Conservation (phyloP, 2,329 filamentous ascomycete species). For the Colletotrichum sp. region DNA sequence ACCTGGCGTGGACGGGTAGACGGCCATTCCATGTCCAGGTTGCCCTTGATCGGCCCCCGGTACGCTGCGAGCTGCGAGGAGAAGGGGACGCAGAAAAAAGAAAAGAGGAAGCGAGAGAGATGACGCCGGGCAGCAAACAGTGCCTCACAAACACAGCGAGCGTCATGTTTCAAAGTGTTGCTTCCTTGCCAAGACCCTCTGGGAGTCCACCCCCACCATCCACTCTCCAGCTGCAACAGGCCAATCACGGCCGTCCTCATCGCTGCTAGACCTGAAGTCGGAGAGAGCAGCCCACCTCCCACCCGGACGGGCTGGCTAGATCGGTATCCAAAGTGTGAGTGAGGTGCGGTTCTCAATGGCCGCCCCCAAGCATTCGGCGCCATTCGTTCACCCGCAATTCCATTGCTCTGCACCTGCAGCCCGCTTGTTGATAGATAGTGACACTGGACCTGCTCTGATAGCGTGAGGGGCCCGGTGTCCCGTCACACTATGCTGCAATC, state of each 20-base stretch:
- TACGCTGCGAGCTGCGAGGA: not conserved
- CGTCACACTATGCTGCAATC: not conserved
- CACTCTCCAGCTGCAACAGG: not conserved
- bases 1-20: not conserved
- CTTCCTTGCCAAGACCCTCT: constrained; percentile 6
- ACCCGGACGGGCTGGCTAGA: not conserved
- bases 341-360: not conserved
- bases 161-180: constrained; percentile 9
- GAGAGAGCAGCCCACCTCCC: not conserved
- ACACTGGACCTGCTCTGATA: not conserved
- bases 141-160: not conserved
- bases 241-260: not conserved
- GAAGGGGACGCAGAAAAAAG: not conserved
- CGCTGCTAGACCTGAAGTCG: not conserved
- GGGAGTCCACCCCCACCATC: constrained; percentile 17
- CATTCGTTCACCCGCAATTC: not conserved
- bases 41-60: not conserved
- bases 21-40: not conserved
- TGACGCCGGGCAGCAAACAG: not conserved
- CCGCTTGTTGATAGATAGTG: not conserved
- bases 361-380: not conserved
- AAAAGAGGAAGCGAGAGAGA: not conserved
- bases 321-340: not conserved
- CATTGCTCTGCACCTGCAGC: not conserved
- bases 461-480: not conserved